Evolutionary conservation across 208 protist species (phyloP), one percentile per base, ranked within the genome.

Genomic region (Porcisia deanei): DNA sequence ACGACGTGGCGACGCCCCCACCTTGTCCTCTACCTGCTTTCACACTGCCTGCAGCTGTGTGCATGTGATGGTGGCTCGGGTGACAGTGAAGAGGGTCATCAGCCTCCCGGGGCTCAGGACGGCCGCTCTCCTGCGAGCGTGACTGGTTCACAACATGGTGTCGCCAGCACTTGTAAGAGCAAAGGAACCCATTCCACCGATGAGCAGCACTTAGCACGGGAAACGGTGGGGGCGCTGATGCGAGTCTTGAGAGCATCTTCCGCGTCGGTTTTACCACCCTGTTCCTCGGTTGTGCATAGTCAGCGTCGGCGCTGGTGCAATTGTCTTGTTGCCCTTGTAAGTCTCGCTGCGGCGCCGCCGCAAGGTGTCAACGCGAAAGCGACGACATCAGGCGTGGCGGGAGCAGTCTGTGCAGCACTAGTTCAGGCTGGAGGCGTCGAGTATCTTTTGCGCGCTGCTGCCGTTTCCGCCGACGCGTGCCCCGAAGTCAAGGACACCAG

Each of bases 21-120:
- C 47, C 22, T 60, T 14, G 70, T 73, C 43, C 65, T 81, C 8
- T 61, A 73, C 34, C 57, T 81, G 6, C 39, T 81, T 12, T 41
- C 77, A 1, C n/a, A 61, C 34, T 81, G 71, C 65, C n/a, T 81
- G 71, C 77, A 77, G 77, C 37, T 81, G 55, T 71, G 39, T 3
- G 45, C 71, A 20, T 47, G 34, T 22, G 25, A 30, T 20, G 20
- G 9, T 9, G 10, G 10, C 34, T 49, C 47, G 16, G 25, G 66
- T 43, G 66, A 22, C 66, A n/a, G 47, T 37, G 66, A 71, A 41
- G n/a, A 9, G 43, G 12, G 5, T 2, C 25, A 43, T 55, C 47
- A 9, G 34, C 30, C 30, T 20, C 47, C 47, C 49, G 34, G 16
- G 2, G 43, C 3, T n/a, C 47, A 57, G 66, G 16, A 22, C 1